phyloP scores from a whole-genome alignment of 2,329 filamentous ascomycete genomes.

The Blumeriella jaapii region DNA sequence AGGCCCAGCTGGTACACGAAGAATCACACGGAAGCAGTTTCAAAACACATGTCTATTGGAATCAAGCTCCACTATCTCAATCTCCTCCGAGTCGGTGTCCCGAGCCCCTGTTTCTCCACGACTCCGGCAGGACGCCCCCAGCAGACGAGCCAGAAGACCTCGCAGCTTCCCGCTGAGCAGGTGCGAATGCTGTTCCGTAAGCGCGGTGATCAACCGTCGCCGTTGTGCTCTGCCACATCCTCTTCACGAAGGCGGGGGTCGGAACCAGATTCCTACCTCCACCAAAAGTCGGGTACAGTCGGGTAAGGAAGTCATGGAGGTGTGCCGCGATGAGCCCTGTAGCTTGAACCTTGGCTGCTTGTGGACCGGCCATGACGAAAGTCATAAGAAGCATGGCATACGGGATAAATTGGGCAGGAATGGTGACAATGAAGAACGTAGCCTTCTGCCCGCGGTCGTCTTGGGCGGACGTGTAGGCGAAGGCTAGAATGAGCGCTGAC shows the following conservation, averaged over 20 bases:
- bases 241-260: slow-evolving; percentile 62
- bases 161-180: slow-evolving; percentile 28
- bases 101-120: slow-evolving; percentile 51
- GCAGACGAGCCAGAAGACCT: slow-evolving; percentile 32
- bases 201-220: slow-evolving; percentile 37
- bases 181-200: slow-evolving; percentile 51
- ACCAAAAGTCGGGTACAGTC: slow-evolving; percentile 81
- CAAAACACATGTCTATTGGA: neutral
- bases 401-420: slow-evolving; percentile 73
- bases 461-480: slow-evolving; percentile 75
- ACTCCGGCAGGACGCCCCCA: slow-evolving; percentile 44
- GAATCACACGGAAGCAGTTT: neutral
- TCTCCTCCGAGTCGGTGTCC: slow-evolving; percentile 48
- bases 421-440: slow-evolving; percentile 70
- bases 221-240: slow-evolving; percentile 43
- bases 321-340: slow-evolving; percentile 83
- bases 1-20: neutral
- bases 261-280: slow-evolving; percentile 66
- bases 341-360: slow-evolving; percentile 48
- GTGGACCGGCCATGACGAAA: slow-evolving; percentile 53
- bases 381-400: slow-evolving; percentile 67
- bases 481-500: slow-evolving; percentile 61
- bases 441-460: slow-evolving; percentile 70
- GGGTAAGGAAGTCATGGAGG: slow-evolving; percentile 78
- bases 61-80: slow-evolving; percentile 2